These are phyloP conservation scores for Cytospora leucostoma DNA, from an alignment of 2,329 filamentous ascomycete species.

Conservation along the genomic window DNA sequence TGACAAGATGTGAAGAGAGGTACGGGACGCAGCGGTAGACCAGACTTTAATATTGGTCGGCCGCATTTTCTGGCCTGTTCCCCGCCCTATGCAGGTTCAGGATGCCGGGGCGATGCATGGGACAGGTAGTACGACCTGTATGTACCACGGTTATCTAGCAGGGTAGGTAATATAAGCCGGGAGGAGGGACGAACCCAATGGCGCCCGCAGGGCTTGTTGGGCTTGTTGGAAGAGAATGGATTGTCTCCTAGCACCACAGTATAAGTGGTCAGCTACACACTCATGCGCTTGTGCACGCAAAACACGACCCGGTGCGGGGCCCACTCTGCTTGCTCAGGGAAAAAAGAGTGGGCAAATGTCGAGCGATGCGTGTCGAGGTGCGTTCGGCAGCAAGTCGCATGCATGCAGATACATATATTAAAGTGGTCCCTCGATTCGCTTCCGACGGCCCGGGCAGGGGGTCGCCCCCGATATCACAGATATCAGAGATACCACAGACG, in stretches of 20 bases:
- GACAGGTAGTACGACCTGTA: conserved; percentile 13
- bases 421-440: conserved; percentile 15
- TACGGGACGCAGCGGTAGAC: conserved; percentile 46
- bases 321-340: not conserved
- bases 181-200: not conserved
- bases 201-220: not conserved
- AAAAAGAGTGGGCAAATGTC: conserved; percentile 12
- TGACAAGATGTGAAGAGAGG: conserved; percentile 31
- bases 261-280: not conserved
- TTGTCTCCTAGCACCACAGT: not conserved
- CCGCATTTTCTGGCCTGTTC: conserved; percentile 39
- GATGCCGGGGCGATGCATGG: conserved; percentile 24
- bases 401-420: conserved; percentile 22
- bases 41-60: conserved; percentile 57
- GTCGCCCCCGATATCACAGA: not conserved
- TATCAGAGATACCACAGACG: conserved; percentile 13
- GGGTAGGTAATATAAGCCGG: conserved; percentile 1
- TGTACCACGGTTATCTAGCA: conserved; percentile 1
- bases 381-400: conserved; percentile 23
- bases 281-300: too few relatives aligned
- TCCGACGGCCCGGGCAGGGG: conserved; percentile 18
- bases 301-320: not conserved
- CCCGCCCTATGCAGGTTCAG: conserved; percentile 43
- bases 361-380: not conserved
- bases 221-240: not conserved